Percentiles rank a stretch among this genome's conserved stretches.
These are phyloP conservation scores for Alternaria triticina DNA, from an alignment of 2,329 filamentous ascomycete species.

Conservation along the genomic window DNA sequence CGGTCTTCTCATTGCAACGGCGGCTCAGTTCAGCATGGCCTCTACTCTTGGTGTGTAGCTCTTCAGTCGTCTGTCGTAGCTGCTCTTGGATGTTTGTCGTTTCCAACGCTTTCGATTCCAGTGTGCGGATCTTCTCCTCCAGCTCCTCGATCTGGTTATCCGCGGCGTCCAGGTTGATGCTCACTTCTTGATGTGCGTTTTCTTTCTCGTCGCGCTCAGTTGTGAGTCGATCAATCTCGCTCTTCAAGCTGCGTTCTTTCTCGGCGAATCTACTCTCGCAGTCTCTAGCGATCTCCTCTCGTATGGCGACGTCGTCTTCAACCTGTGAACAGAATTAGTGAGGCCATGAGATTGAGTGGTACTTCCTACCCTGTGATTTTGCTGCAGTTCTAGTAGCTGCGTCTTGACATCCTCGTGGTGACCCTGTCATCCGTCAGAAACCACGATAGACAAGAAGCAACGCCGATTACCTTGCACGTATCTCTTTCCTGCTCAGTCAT, in stretches of 20 bases:
- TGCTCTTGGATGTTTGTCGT: slow-evolving; percentile 14
- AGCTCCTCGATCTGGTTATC: slow-evolving; percentile 9
- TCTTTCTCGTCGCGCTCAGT: slow-evolving; percentile 22
- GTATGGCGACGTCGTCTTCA: neutral
- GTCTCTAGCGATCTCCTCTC: slow-evolving; percentile 9
- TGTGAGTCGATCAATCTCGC: slow-evolving; percentile 20
- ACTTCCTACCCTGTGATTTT: slow-evolving; percentile 7
- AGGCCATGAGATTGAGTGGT: neutral
- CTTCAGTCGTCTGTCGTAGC: slow-evolving; percentile 8
- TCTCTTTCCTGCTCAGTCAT: slow-evolving; percentile 6
- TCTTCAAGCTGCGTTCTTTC: slow-evolving; percentile 17
- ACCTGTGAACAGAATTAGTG: slow-evolving; percentile 2
- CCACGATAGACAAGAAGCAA: neutral
- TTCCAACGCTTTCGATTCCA: slow-evolving; percentile 9
- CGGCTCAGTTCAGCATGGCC: slow-evolving; percentile 7
- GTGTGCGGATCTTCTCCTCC: slow-evolving; percentile 1
- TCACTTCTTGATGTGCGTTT: neutral
- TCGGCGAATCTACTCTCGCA: slow-evolving; percentile 12
- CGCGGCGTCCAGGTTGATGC: slow-evolving; percentile 11
- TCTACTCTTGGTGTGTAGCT: slow-evolving; percentile 3
- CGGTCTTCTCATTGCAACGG: neutral
- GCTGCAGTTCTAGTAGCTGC: neutral
- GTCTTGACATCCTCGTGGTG: neutral
- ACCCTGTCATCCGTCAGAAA: slow-evolving; percentile 1
- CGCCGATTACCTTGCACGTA: slow-evolving; percentile 4